phyloP scores from a whole-genome alignment of 1,284 basidiomycete genomes.

The Amylostereum areolatum region DNA sequence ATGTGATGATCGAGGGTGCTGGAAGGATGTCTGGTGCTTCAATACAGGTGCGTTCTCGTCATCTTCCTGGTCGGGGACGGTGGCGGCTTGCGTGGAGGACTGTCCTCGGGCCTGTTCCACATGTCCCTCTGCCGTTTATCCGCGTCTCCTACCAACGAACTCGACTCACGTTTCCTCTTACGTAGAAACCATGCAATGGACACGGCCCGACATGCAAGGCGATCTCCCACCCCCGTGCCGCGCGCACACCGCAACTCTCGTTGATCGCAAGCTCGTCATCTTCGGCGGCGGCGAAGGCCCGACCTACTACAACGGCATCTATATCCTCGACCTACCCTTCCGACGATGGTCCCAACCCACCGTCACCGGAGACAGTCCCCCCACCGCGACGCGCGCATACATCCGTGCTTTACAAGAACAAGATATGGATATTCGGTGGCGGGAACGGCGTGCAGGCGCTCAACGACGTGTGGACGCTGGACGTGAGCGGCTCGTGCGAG shows the following conservation, averaged over 20 bases:
- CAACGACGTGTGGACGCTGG: constrained; percentile 87
- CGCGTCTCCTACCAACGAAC: constrained; percentile 2
- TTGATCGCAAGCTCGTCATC: constrained; percentile 75
- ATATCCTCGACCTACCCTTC: constrained; percentile 74
- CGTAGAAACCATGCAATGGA: constrained; percentile 88
- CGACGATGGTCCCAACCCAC: constrained; percentile 59
- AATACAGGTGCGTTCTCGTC: constrained; percentile 61
- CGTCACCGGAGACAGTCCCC: constrained; percentile 38
- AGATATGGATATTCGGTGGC: constrained; percentile 86
- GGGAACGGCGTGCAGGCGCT: constrained; percentile 86
- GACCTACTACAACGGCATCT: constrained; percentile 71
- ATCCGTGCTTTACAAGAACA: constrained; percentile 67
- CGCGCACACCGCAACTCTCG: constrained; percentile 84
- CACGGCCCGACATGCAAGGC: constrained; percentile 67
- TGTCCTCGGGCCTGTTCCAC: too few relatives aligned
- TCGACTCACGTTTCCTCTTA: background rate
- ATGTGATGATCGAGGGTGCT: constrained; percentile 75
- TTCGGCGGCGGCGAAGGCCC: constrained; percentile 86
- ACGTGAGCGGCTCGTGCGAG: constrained; percentile 44
- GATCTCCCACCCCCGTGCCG: constrained; percentile 77
- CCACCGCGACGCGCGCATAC: constrained; percentile 83
- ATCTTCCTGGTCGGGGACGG: too few relatives aligned
- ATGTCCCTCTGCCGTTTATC: background rate
- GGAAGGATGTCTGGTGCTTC: constrained; percentile 79
- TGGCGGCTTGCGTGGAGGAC: too few relatives aligned